These are phyloP conservation scores for Hydrangea macrophylla DNA, from an alignment of 148 eudicot genomes.

Conservation along the genomic window DNA sequence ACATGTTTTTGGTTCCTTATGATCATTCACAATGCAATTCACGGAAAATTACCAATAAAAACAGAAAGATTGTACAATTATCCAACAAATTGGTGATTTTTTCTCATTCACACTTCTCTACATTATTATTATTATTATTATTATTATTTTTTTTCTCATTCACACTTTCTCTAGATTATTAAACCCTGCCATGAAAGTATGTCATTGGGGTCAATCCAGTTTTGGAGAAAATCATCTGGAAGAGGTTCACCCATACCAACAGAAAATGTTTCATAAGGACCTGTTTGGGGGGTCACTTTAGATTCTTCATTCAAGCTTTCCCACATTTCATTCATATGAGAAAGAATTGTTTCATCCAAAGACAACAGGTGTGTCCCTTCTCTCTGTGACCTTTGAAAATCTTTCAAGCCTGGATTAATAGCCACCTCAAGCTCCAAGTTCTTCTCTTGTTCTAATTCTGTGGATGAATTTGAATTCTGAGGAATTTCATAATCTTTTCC, in stretches of 20 bases:
- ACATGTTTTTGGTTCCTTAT: no score
- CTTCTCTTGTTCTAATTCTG: not conserved
- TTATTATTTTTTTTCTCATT: no score
- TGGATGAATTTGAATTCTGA: not conserved
- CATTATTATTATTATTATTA: no score
- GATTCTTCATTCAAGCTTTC: not conserved
- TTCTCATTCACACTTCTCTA: no score
- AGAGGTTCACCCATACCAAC: not conserved
- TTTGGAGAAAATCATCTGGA: constrained; percentile 9
- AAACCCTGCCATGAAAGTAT: constrained; percentile 15
- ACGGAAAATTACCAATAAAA: not conserved
- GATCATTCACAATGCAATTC: no score
- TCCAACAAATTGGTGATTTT: no score
- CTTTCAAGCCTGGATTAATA: not conserved
- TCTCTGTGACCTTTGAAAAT: not conserved
- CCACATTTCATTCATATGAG: constrained; percentile 3
- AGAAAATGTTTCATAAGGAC: constrained; percentile 6
- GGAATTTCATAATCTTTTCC: constrained; percentile 1
- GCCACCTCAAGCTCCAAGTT: not conserved
- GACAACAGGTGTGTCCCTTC: not conserved
- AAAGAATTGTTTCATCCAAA: not conserved
- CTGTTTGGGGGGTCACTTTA: not conserved
- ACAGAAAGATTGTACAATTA: not conserved
- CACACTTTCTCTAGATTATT: constrained; percentile 10
- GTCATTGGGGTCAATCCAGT: constrained; percentile 11